Evolutionary conservation across 2,329 filamentous ascomycete species (phyloP).

Genomic region (Colletotrichum sp.): DNA sequence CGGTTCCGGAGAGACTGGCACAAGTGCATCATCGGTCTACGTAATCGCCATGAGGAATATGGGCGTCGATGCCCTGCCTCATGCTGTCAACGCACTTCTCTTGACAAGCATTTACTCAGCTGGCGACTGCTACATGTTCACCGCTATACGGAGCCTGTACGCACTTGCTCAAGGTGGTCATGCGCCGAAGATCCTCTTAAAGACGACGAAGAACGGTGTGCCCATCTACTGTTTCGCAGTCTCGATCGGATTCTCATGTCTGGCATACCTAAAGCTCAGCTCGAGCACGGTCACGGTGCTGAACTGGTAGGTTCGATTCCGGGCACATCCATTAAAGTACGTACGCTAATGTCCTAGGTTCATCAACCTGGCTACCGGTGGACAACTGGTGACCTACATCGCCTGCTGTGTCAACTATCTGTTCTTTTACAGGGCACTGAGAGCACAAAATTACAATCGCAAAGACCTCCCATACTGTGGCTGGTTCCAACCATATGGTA

Average conservation of each 20-base stretch:
- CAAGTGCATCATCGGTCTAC: conserved; percentile 56
- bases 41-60: conserved; percentile 67
- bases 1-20: neutral
- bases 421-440: neutral
- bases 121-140: conserved; percentile 62
- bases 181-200: conserved; percentile 54
- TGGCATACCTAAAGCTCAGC: conserved; percentile 55
- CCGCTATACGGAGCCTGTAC: conserved; percentile 59
- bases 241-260: conserved; percentile 56
- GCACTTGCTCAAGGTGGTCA: conserved; percentile 59
- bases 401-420: neutral
- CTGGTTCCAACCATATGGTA: neutral
- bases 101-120: conserved; percentile 62
- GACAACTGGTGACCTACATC: neutral
- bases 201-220: conserved; percentile 62
- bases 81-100: conserved; percentile 61
- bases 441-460: neutral
- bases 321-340: neutral
- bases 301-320: neutral
- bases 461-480: neutral
- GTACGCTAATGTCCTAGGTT: neutral
- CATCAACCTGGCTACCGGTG: neutral
- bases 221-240: conserved; percentile 62
- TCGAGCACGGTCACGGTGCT: neutral
- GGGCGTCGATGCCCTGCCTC: conserved; percentile 55